Conservation (phyloP, 768 basidiomycete genomes). For the Collybia sordida region DNA sequence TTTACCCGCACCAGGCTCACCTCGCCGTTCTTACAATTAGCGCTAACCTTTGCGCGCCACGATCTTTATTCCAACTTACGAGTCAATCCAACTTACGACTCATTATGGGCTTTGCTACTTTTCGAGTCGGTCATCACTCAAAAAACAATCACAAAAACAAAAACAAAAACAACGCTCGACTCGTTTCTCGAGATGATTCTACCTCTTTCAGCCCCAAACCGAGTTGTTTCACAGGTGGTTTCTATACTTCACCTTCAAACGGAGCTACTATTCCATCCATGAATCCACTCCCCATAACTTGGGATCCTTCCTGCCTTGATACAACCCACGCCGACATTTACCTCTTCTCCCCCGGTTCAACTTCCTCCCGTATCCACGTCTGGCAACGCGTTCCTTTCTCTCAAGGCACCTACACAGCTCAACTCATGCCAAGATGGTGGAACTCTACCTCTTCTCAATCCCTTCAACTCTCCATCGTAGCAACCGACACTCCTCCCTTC, state of each 20-base stretch:
- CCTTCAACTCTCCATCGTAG: conserved; percentile 63
- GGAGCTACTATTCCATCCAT: conserved; percentile 46
- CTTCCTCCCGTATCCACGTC: conserved; percentile 38
- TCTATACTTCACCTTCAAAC: conserved; percentile 57
- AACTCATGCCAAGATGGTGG: conserved; percentile 71
- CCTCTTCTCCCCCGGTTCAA: conserved; percentile 51
- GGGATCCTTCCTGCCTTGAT: conserved; percentile 62
- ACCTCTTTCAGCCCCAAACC: conserved; percentile 4
- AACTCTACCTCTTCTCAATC: conserved; percentile 45
- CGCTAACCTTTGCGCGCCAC: background rate
- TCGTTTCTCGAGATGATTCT: background rate
- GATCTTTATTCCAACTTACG: background rate
- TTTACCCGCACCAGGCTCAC: background rate
- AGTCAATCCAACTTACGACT: background rate
- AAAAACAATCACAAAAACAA: too few relatives aligned
- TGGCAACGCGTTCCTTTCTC: conserved; percentile 55
- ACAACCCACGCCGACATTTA: conserved; percentile 63
- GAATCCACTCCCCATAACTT: conserved; percentile 54
- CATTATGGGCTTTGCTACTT: background rate
- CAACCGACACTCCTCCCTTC: conserved; percentile 49
- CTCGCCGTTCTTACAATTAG: too few relatives aligned
- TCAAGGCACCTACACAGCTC: conserved; percentile 47
- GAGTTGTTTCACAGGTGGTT: conserved; percentile 58
- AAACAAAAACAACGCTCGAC: too few relatives aligned
- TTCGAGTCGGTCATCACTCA: background rate